These are phyloP conservation scores for Thalassiosira mediterranea DNA, from an alignment of 352 stramenopile genomes.

Conservation along the genomic window DNA sequence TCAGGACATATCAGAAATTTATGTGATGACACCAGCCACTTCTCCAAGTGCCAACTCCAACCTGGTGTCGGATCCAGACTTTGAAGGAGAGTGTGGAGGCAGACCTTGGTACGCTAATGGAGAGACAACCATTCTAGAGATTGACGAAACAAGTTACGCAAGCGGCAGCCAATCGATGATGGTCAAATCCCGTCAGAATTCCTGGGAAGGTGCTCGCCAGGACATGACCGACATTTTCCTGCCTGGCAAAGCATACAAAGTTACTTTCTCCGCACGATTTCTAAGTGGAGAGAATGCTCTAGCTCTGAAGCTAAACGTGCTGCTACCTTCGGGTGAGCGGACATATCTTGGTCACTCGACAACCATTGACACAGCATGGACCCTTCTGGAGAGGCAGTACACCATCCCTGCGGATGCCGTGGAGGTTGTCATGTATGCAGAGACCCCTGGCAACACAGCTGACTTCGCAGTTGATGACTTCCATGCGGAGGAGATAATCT, in stretches of 20 bases:
- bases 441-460: background rate
- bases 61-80: background rate
- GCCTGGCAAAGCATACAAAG: background rate
- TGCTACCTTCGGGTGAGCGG: background rate
- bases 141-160: background rate
- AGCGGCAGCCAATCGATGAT: background rate
- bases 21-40: background rate
- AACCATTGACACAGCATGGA: slow-evolving; percentile 1
- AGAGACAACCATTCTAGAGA: background rate
- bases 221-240: background rate
- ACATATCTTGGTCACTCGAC: background rate
- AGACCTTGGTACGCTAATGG: background rate
- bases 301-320: background rate
- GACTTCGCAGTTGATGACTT: background rate
- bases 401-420: background rate
- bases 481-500: no score
- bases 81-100: slow-evolving; percentile 1
- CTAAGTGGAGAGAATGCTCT: background rate
- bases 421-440: background rate
- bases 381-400: background rate
- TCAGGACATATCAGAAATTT: background rate
- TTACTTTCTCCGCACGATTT: background rate
- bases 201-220: background rate
- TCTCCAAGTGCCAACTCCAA: background rate
- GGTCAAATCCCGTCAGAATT: background rate